Conservation (phyloP, 2,329 filamentous ascomycete species). For the Hypoxylon sp. region DNA sequence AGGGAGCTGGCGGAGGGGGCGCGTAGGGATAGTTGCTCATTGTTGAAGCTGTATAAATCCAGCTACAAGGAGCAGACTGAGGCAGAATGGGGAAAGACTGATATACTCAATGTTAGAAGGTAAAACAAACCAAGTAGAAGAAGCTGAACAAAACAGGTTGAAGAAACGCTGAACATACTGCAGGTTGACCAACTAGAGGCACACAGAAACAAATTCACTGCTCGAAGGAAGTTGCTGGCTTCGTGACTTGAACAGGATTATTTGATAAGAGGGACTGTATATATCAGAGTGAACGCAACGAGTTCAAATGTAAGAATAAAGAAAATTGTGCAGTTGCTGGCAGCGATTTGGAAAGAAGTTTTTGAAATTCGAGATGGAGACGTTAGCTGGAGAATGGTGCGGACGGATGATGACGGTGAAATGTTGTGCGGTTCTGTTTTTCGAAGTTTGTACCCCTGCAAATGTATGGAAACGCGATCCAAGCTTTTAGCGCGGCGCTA, state of each 20-base stretch:
- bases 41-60: slow-evolving; percentile 11
- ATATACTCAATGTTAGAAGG: background rate
- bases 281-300: background rate
- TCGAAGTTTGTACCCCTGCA: slow-evolving; percentile 25
- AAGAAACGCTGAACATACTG: background rate
- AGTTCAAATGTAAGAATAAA: background rate
- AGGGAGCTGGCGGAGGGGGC: slow-evolving; percentile 49
- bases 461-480: slow-evolving; percentile 27
- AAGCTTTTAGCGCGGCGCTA: slow-evolving; percentile 31
- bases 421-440: slow-evolving; percentile 26
- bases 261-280: background rate
- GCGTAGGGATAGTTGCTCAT: slow-evolving; percentile 52
- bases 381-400: background rate
- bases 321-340: background rate
- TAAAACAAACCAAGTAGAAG: too few species aligned
- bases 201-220: slow-evolving; percentile 1
- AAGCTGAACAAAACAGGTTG: slow-evolving; percentile 10
- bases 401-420: slow-evolving; percentile 1
- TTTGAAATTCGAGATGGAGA: background rate
- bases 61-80: background rate
- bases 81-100: background rate
- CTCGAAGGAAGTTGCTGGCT: background rate
- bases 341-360: background rate
- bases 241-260: background rate
- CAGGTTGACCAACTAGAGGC: background rate